phyloP scores from a whole-genome alignment of 352 stramenopile species.

The Globisporangium irregulare region DNA sequence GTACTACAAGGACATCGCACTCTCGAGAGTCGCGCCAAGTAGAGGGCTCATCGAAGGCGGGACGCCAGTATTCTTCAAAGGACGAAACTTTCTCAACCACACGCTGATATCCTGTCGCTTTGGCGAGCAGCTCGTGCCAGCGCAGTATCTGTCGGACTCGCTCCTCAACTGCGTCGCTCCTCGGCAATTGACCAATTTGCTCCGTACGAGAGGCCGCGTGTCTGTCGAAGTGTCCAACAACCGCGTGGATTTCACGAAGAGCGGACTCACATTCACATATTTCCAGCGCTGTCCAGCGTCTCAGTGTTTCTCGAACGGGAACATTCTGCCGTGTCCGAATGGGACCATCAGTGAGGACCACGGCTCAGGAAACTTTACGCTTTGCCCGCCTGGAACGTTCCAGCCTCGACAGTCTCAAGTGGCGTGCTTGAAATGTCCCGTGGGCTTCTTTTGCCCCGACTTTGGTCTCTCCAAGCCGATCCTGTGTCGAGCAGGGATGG shows the following conservation, averaged over 20 bases:
- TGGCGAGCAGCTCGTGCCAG: conserved; percentile 54
- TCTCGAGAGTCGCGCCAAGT: conserved; percentile 73
- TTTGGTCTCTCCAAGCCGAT: conserved; percentile 88
- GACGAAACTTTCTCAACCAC: conserved; percentile 93
- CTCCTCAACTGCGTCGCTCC: conserved; percentile 82
- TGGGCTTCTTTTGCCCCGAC: conserved; percentile 94
- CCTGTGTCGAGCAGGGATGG: conserved; percentile 89
- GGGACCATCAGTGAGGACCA: conserved; percentile 70
- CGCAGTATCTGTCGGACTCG: conserved; percentile 76
- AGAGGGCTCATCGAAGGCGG: conserved; percentile 74
- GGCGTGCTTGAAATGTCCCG: conserved; percentile 88
- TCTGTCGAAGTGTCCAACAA: conserved; percentile 86
- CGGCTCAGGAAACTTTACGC: conserved; percentile 89
- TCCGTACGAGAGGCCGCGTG: conserved; percentile 45
- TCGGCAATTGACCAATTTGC: conserved; percentile 47
- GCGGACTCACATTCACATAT: conserved; percentile 73
- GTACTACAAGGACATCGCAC: conserved; percentile 84
- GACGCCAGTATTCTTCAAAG: conserved; percentile 89
- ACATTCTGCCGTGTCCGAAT: conserved; percentile 79
- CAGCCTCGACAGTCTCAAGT: conserved; percentile 83
- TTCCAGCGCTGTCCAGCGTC: conserved; percentile 53
- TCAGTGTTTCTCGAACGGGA: conserved; percentile 53
- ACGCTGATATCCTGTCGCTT: conserved; percentile 88
- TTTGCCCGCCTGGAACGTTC: conserved; percentile 92
- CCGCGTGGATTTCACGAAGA: conserved; percentile 78